Evolutionary conservation across 2,329 filamentous ascomycete genomes (phyloP).

Genomic region (Sclerotiophoma versabilis): DNA sequence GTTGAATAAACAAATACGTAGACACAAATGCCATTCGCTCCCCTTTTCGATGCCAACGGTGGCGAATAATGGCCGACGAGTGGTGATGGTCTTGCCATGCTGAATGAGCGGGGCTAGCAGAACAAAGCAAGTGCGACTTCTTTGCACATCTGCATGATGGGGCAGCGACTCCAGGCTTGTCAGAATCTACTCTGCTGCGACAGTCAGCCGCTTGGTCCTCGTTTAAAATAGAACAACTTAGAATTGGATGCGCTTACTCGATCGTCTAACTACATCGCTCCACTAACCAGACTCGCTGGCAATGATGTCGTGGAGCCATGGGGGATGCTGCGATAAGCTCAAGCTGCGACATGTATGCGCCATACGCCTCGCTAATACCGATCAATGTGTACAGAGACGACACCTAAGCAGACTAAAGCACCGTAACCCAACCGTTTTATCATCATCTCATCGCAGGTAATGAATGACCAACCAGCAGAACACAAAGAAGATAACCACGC

Average conservation of each 20-base stretch:
- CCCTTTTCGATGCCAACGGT: background rate
- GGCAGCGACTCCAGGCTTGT: no score
- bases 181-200: no score
- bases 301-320: background rate
- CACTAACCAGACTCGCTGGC: background rate
- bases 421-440: no score
- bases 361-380: conserved; percentile 28
- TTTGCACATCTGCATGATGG: background rate
- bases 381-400: background rate
- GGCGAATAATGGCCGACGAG: background rate
- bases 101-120: background rate
- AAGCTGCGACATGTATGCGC: conserved; percentile 8
- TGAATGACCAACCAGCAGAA: conserved; percentile 94
- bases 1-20: no score
- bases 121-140: background rate
- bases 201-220: no score
- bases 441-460: conserved; percentile 73
- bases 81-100: no score
- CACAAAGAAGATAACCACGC: conserved; percentile 82
- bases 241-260: background rate
- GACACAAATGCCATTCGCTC: background rate
- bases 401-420: no score
- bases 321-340: background rate
- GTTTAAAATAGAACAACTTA: no score
- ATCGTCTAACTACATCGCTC: background rate